Conservation (phyloP, 1,139 yeast species). For the Kurtzmaniella quercitrusa region DNA sequence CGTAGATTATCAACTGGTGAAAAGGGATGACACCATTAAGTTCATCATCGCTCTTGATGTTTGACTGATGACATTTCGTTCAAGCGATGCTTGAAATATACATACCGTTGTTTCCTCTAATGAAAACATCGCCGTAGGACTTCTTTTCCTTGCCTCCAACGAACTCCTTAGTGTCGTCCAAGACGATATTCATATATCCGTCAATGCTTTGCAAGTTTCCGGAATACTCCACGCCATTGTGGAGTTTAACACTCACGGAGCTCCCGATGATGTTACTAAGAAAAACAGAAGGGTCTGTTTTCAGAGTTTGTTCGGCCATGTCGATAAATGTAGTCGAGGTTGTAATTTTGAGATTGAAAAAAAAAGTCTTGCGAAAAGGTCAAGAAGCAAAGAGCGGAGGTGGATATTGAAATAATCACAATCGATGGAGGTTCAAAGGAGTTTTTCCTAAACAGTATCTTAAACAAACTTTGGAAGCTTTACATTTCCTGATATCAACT, state of each 20-base stretch:
- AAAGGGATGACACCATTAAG: too few species aligned
- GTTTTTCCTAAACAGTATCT: too few species aligned
- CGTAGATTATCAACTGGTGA: too few species aligned
- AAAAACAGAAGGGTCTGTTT: slow-evolving; percentile 70
- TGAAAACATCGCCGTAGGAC: slow-evolving; percentile 81
- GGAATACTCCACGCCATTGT: slow-evolving; percentile 78
- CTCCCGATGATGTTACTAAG: slow-evolving; percentile 76
- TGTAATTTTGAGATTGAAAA: background rate
- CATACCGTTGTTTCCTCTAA: slow-evolving; percentile 91
- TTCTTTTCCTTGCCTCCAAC: slow-evolving; percentile 52
- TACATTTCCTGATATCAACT: too few species aligned
- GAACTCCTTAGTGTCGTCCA: slow-evolving; percentile 71
- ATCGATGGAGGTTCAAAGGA: too few species aligned
- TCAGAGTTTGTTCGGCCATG: slow-evolving; percentile 14
- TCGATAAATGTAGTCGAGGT: background rate
- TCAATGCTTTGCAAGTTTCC: slow-evolving; percentile 85
- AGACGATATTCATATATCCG: slow-evolving; percentile 93
- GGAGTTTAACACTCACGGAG: slow-evolving; percentile 75
- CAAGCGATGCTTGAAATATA: slow-evolving; percentile 15
- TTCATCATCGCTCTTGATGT: too few species aligned
- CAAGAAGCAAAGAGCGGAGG: too few species aligned
- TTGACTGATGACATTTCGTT: too few species aligned
- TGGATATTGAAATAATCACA: too few species aligned
- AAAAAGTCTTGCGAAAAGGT: background rate
- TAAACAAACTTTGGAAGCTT: too few species aligned